phyloP scores from a whole-genome alignment of 805 yeast species.

The Wickerhamomyces chambardii region DNA sequence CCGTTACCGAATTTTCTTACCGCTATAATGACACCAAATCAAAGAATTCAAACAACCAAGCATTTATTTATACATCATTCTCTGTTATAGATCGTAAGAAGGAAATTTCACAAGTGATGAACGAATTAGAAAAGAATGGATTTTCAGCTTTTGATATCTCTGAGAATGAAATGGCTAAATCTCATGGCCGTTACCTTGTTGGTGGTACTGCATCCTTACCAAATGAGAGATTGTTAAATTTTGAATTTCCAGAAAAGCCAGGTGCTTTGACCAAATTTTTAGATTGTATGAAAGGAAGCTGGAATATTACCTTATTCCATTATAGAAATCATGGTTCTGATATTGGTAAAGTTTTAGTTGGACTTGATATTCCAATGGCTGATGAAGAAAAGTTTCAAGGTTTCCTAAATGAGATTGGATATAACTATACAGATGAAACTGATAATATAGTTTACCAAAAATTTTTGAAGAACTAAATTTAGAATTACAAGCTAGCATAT shows the following conservation, averaged over 20 bases:
- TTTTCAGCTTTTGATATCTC: conserved; percentile 79
- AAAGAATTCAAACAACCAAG: conserved; percentile 31
- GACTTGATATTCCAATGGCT: conserved; percentile 73
- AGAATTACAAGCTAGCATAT: too few relatives aligned
- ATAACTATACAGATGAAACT: conserved; percentile 72
- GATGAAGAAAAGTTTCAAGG: conserved; percentile 55
- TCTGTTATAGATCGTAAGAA: conserved; percentile 66
- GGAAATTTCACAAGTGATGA: conserved; percentile 61
- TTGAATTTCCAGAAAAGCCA: conserved; percentile 97
- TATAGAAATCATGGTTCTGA: conserved; percentile 97
- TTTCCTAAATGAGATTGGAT: conserved; percentile 67
- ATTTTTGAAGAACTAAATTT: conserved; percentile 41
- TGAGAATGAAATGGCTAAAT: conserved; percentile 89
- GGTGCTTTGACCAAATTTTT: conserved; percentile 85
- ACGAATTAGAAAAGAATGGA: conserved; percentile 50
- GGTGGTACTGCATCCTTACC: conserved; percentile 79
- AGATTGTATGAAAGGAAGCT: conserved; percentile 56
- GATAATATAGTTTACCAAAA: conserved; percentile 80
- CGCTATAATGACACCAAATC: conserved; percentile 46
- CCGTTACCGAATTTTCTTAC: conserved; percentile 91
- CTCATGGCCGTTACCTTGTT: conserved; percentile 92
- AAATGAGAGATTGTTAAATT: conserved; percentile 71
- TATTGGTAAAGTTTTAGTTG: conserved; percentile 87
- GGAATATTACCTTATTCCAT: conserved; percentile 94
- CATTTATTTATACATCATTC: conserved; percentile 84